Evolutionary conservation across 2,329 filamentous ascomycete species (phyloP), one percentile per base, ranked within the genome.

Genomic region (Paraconiothyrium sp.): DNA sequence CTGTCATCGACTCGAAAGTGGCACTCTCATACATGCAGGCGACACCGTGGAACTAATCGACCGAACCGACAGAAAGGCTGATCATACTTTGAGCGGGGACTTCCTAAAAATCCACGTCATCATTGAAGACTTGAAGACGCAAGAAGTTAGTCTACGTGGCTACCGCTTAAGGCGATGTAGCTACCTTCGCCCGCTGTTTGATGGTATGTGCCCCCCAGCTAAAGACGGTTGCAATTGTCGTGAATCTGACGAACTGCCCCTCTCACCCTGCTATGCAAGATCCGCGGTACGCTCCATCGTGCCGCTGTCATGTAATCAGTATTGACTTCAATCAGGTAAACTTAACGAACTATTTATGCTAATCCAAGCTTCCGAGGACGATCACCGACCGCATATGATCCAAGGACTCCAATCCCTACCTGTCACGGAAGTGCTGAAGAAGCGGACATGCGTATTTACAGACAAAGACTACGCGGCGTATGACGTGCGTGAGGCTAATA

Each of bases 291-390:
- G 16, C 39, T 4, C 9, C 39, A 41, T 9, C 16, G 39, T 1
- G 9, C 16, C 16, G 14, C 16, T 6, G 1, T 7, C 16, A 16
- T 41, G 14, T 7, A 8, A 41, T 7, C 2, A n/a, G 13, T 39
- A 55, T 61, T 62, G 30, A 66, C 55, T 20, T n/a, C 5, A 1
- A 22, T 3, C 34, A 73, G 71, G 60, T 43, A 72, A 70, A n/a
- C 37, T 71, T 1, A 73, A 73, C 41, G 69, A 73, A 22, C 14
- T 73, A 1, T 63, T 67, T 32, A 62, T 73, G 57, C 24, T 68
- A 1, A n/a, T 69, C 5, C 16, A 63, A 13, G 59, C 65, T 2
- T 37, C 46, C 10, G 58, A 62, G 30, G 43, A 66, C 41, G 67
- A 69, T 37, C n/a, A 10, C 10, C 49, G 59, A 8, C 39, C 62